phyloP scores from a whole-genome alignment of 1,284 basidiomycete genomes.

The Tremellales sp. region DNA sequence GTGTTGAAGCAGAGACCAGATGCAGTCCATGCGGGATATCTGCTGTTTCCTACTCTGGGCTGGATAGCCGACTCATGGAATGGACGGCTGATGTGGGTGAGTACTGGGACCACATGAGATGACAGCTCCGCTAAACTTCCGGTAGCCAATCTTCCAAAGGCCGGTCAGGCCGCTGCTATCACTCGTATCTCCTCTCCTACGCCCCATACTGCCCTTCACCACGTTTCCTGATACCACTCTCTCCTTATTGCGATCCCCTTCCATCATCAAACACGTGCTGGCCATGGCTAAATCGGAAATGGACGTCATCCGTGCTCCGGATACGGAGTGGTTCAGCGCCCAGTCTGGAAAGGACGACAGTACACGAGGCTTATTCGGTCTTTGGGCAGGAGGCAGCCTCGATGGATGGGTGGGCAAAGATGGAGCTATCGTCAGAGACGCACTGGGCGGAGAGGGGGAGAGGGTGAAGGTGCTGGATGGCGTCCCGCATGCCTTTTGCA shows the following conservation, averaged over 20 bases:
- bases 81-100: conserved; percentile 40
- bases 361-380: conserved; percentile 25
- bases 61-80: conserved; percentile 44
- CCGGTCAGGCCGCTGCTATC: conserved; percentile 31
- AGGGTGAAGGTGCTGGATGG: conserved; percentile 26
- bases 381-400: conserved; percentile 31
- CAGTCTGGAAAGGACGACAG: conserved; percentile 11
- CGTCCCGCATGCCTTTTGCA: conserved; percentile 42
- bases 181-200: conserved; percentile 22
- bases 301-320: conserved; percentile 35
- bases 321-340: conserved; percentile 34
- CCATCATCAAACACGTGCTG: conserved; percentile 37
- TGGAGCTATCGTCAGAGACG: conserved; percentile 30
- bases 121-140: conserved; percentile 2
- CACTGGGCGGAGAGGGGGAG: conserved; percentile 26
- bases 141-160: conserved; percentile 43
- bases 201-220: conserved; percentile 32
- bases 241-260: conserved; percentile 34
- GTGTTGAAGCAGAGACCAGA: conserved; percentile 26
- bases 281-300: conserved; percentile 44
- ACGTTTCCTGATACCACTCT: conserved; percentile 30
- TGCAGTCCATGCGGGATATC: conserved; percentile 23
- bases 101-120: conserved; percentile 4
- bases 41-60: conserved; percentile 42
- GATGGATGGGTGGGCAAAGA: conserved; percentile 46